phyloP scores from a whole-genome alignment of 1,139 yeast species.

The Hyphopichia buzzinii region DNA sequence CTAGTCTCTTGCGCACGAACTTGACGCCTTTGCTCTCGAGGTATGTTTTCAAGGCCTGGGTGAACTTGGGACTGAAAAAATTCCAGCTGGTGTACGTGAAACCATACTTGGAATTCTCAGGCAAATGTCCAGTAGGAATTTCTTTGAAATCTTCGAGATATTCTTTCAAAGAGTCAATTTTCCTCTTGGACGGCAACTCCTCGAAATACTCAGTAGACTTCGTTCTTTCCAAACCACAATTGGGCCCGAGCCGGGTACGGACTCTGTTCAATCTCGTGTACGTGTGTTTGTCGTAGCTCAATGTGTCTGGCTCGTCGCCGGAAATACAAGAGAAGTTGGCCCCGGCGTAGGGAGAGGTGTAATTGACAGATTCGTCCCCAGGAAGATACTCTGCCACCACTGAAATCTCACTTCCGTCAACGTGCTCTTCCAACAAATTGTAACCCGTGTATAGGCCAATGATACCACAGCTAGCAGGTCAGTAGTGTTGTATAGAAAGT shows the following conservation, averaged over 20 bases:
- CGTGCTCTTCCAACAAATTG: slow-evolving; percentile 17
- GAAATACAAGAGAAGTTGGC: slow-evolving; percentile 14
- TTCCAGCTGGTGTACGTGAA: slow-evolving; percentile 58
- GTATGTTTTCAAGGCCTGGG: slow-evolving; percentile 42
- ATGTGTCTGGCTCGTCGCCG: slow-evolving; percentile 5
- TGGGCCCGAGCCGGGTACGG: slow-evolving; percentile 23
- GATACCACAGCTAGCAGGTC: slow-evolving; percentile 19
- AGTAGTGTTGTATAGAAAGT: too few relatives aligned
- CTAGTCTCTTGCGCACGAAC: slow-evolving; percentile 40
- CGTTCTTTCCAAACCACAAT: slow-evolving; percentile 53
- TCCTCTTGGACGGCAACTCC: slow-evolving; percentile 35
- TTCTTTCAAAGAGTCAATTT: slow-evolving; percentile 41
- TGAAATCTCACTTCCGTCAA: slow-evolving; percentile 11
- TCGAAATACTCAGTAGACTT: slow-evolving; percentile 60
- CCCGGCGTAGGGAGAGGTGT: slow-evolving; percentile 26
- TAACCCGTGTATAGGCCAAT: slow-evolving; percentile 25
- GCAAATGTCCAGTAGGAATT: slow-evolving; percentile 32
- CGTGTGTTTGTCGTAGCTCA: slow-evolving; percentile 13
- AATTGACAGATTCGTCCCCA: slow-evolving; percentile 20
- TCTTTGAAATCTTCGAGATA: slow-evolving; percentile 46
- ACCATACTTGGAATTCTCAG: slow-evolving; percentile 52
- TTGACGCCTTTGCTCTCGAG: slow-evolving; percentile 47
- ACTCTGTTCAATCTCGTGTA: slow-evolving; percentile 13
- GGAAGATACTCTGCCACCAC: slow-evolving; percentile 21
- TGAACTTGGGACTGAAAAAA: slow-evolving; percentile 63